Evolutionary conservation across 495 filamentous ascomycete genomes (phyloP), one percentile per base, ranked within the genome.

Genomic region (Tuber calosporum): DNA sequence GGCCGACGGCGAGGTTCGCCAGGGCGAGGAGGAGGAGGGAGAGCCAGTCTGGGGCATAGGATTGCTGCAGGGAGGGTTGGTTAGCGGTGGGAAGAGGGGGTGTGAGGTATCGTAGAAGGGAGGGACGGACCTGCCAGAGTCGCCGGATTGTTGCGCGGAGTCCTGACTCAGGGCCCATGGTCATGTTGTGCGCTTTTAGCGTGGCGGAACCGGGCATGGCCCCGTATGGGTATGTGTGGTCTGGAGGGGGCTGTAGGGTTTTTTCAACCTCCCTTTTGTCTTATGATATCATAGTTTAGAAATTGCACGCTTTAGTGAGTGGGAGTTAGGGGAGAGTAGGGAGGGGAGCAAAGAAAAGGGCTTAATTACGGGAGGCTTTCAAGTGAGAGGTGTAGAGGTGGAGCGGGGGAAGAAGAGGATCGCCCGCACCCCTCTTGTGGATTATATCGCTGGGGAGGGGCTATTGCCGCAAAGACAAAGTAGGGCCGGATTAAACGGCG

Each of bases 11-110:
- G 17, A 78, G 58, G 68, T 78, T 76, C 69, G 74, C 68, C 19
- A 77, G 66, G 11, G 20, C 70, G 66, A 99, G 86, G 40, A 92
- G 78, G 3, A 85, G 85, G 69, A 97, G 86, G 39, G 91, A 94
- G 62, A 96, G 81, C 82, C 94, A 97, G 82, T 99, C 96, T 13
- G 91, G 87, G 20, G 90, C 90, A 83, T 97, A 96, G 1, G 93
- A 92, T 81, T 87, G 89, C 88, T 92, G 67, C 7, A 4, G 5
- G 48, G 26, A 73, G 20, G 19, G 68, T 42, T 68, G 40, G 38
- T 8, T 37, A 73, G 58, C 68, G 34, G 37, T 6, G 38, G 39
- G 41, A 20, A 36, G 20, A 34, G 22, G 20, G 4, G 39, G 39
- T 9, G 39, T 7, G 39, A n/a, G n/a, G n/a, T n/a, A n/a, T n/a